phyloP scores from a whole-genome alignment of 805 yeast genomes.

The Hanseniaspora pseudoguilliermondii region DNA sequence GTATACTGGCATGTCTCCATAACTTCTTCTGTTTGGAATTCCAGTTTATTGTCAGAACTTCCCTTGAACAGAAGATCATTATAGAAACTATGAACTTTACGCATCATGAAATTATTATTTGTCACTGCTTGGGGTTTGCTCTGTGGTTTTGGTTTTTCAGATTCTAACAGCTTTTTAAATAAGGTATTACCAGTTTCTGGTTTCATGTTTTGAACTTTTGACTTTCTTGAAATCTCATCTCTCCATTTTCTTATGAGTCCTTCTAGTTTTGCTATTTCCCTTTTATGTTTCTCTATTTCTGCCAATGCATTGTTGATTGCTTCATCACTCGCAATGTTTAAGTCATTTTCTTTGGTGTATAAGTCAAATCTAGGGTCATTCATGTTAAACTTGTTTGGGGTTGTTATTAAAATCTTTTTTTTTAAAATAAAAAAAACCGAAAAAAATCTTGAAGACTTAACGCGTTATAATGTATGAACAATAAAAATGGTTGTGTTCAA shows the following conservation, averaged over 20 bases:
- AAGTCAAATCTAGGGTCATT: constrained; percentile 23
- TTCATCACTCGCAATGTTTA: constrained; percentile 19
- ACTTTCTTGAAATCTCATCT: constrained; percentile 5
- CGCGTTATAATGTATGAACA: no score
- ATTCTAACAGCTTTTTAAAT: constrained; percentile 14
- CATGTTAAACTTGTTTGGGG: constrained; percentile 15
- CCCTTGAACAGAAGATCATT: not conserved
- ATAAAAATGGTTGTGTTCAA: no score
- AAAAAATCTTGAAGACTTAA: no score
- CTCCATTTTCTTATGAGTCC: constrained; percentile 18
- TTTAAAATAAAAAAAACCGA: no score
- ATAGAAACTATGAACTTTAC: constrained; percentile 33
- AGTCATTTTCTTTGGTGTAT: constrained; percentile 17
- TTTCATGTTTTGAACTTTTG: constrained; percentile 22
- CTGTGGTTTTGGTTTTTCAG: not conserved
- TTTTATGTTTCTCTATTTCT: constrained; percentile 19
- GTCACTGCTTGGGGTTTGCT: not conserved
- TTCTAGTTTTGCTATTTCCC: constrained; percentile 20
- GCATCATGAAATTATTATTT: constrained; percentile 22
- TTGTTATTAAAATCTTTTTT: not conserved
- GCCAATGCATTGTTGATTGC: constrained; percentile 12
- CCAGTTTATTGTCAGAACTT: constrained; percentile 15
- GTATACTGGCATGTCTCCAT: constrained; percentile 38
- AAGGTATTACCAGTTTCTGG: constrained; percentile 19
- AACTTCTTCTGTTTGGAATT: constrained; percentile 24